Evolutionary conservation across 176 grass and related monocot genomes (phyloP), one percentile per base, ranked within the genome.

Genomic region (Oryza glumipatula): DNA sequence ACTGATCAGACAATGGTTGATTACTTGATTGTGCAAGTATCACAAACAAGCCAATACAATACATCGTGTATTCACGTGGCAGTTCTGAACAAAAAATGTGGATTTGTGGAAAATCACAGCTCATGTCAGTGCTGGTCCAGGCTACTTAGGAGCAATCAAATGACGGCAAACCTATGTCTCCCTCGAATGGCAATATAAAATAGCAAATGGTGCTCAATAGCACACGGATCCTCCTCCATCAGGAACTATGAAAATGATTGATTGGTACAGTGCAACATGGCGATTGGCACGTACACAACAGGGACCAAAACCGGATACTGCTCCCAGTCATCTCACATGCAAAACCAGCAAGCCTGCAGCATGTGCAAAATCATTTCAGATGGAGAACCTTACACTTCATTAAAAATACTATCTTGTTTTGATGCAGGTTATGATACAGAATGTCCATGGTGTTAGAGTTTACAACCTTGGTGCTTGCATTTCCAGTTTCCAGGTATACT

Each of bases 311-410:
- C 49, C 48, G 48, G 75, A 56, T 74, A 71, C 63, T 26, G 3
- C 46, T 41, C 32, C 13, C 28, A 2, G n/a, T 92, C 67, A 88
- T 56, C 82, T 87, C 52, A 19, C 58, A 78, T 85, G 72, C 24
- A 81, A 82, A 77, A 78, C 58, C 82, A 91, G 30, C 24, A 91
- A 85, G 61, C 89, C 89, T 91, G 86, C 41, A 91, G 38, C 73
- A 91, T 32, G 78, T 32, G 61, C 0, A 0, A 36, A 77, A 85
- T 32, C 11, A 67, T 32, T 24, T 88, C 71, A 88, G 35, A 35
- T 36, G 30, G 12, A 65, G 51, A 72, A 38, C 36, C 36, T 38
- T 38, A 66, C 14, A 76, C 14, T 10, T 65, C 45, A 82, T 48
- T 14, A 41, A 77, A 43, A 54, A 38, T 60, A 80, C 22, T 22